Conservation (phyloP, 257 asterid genomes). For the Plectranthus barbatus region DNA sequence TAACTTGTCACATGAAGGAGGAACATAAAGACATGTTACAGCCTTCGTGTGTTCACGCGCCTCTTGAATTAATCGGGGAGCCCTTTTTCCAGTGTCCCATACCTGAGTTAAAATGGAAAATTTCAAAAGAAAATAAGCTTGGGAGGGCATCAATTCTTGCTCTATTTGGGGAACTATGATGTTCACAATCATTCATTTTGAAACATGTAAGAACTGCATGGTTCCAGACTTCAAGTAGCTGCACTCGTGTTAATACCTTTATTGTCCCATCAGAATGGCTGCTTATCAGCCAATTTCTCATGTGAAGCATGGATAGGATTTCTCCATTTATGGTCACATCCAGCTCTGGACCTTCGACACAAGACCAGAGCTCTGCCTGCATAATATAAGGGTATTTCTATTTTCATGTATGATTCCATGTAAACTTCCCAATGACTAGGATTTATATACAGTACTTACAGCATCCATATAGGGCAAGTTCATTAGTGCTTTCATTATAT, state of each 20-base stretch:
- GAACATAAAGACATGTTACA: constrained; percentile 53
- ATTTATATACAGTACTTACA: constrained; percentile 35
- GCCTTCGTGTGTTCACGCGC: constrained; percentile 67
- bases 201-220: neutral
- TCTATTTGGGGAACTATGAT: no score
- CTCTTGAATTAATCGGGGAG: constrained; percentile 59
- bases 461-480: constrained; percentile 57
- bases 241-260: constrained; percentile 28
- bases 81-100: constrained; percentile 61
- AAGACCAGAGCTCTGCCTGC: constrained; percentile 79
- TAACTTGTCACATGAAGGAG: constrained; percentile 52
- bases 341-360: constrained; percentile 59
- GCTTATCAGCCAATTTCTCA: constrained; percentile 46
- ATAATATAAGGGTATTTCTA: neutral
- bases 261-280: constrained; percentile 81
- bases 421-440: neutral
- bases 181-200: no score
- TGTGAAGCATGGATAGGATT: constrained; percentile 49
- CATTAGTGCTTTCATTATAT: constrained; percentile 62
- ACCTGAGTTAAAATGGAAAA: constrained; percentile 29
- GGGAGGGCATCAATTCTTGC: no score
- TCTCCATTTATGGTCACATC: constrained; percentile 68
- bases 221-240: neutral
- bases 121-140: neutral
- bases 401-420: neutral